phyloP scores from a whole-genome alignment of 2,329 filamentous ascomycete genomes.

The Colletotrichum tamarilloi region DNA sequence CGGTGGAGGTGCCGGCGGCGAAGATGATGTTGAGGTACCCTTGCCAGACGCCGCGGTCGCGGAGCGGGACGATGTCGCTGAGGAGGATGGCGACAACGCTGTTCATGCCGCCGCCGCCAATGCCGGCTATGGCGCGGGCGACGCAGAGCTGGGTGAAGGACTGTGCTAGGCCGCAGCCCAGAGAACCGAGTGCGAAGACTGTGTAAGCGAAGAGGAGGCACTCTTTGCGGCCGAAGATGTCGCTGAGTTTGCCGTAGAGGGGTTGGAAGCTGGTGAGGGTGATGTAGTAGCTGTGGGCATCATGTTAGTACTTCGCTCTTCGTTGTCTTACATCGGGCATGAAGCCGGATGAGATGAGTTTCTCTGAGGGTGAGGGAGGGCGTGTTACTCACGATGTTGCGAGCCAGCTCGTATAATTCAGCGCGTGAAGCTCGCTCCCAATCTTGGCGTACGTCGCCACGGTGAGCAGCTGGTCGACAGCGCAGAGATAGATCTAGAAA shows the following conservation, averaged over 20 bases:
- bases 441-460: slow-evolving; percentile 84
- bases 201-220: slow-evolving; percentile 73
- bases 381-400: slow-evolving; percentile 56
- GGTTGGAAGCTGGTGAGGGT: slow-evolving; percentile 82
- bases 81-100: slow-evolving; percentile 76
- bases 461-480: slow-evolving; percentile 81
- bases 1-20: slow-evolving; percentile 73
- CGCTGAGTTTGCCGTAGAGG: slow-evolving; percentile 76
- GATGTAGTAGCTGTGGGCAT: slow-evolving; percentile 70
- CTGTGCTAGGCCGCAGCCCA: slow-evolving; percentile 71
- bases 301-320: background rate
- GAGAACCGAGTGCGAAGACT: slow-evolving; percentile 73
- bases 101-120: slow-evolving; percentile 79
- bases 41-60: slow-evolving; percentile 79
- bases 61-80: slow-evolving; percentile 76
- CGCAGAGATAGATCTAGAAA: slow-evolving; percentile 74
- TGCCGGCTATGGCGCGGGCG: slow-evolving; percentile 63
- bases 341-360: background rate
- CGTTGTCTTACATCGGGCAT: background rate
- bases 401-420: slow-evolving; percentile 82
- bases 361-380: background rate
- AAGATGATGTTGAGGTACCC: slow-evolving; percentile 79
- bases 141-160: slow-evolving; percentile 74
- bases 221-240: slow-evolving; percentile 77
- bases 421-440: slow-evolving; percentile 78